These are phyloP conservation scores for Polyporus arcularius DNA, from an alignment of 768 basidiomycete species.

Conservation along the genomic window DNA sequence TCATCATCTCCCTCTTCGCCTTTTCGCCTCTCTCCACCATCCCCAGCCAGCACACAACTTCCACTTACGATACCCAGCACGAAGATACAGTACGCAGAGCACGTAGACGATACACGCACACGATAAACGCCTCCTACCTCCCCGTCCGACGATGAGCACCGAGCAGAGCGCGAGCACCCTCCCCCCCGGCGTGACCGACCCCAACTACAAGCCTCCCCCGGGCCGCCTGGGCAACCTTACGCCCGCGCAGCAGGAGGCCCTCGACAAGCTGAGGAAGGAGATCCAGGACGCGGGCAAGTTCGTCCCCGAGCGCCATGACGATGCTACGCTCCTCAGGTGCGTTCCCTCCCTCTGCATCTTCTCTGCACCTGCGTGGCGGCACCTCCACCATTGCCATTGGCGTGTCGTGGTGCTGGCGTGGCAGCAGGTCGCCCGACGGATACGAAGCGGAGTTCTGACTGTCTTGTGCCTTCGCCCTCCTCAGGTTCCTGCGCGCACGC, in stretches of 20 bases:
- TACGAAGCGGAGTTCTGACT: background rate
- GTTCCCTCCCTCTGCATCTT: constrained; percentile 17
- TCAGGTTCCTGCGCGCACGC: constrained; percentile 84
- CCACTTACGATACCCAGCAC: background rate
- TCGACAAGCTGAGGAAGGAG: constrained; percentile 68
- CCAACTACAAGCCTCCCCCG: constrained; percentile 64
- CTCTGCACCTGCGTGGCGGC: background rate
- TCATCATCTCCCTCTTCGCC: background rate
- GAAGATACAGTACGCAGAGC: background rate
- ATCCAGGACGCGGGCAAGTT: constrained; percentile 61
- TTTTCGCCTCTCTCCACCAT: background rate
- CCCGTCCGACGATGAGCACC: constrained; percentile 3
- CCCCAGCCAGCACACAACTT: background rate
- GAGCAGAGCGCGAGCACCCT: constrained; percentile 54
- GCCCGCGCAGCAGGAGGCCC: constrained; percentile 56
- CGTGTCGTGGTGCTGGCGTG: background rate
- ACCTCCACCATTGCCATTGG: too few relatives aligned
- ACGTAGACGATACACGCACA: background rate
- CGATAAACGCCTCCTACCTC: background rate
- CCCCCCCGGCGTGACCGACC: constrained; percentile 61
- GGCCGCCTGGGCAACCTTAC: constrained; percentile 83
- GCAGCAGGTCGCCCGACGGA: background rate
- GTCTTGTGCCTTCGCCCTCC: background rate
- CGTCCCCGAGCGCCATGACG: constrained; percentile 67
- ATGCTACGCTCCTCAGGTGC: constrained; percentile 67